Evolutionary conservation across 2,329 filamentous ascomycete genomes (phyloP).

Genomic region (Triangularia setosa): DNA sequence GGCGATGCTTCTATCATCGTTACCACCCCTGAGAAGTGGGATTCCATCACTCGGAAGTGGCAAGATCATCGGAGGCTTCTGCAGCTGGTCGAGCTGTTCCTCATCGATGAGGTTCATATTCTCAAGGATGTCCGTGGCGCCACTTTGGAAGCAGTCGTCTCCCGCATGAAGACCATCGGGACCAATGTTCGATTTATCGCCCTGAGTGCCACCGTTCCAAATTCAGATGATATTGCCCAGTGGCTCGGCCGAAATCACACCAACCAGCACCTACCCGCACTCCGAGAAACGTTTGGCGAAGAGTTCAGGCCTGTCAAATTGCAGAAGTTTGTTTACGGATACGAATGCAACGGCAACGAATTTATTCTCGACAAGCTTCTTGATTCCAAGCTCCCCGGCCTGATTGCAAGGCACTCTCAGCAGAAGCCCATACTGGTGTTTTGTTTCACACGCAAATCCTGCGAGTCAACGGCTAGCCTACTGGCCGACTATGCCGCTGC

Average conservation of each 20-base stretch:
- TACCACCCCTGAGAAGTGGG: slow-evolving; percentile 89
- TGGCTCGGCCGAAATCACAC: slow-evolving; percentile 70
- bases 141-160: slow-evolving; percentile 78
- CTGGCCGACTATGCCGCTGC: slow-evolving; percentile 63
- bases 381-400: slow-evolving; percentile 58
- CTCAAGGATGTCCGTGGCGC: slow-evolving; percentile 76
- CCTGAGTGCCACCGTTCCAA: slow-evolving; percentile 79
- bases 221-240: slow-evolving; percentile 71
- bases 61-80: slow-evolving; percentile 72
- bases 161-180: slow-evolving; percentile 78
- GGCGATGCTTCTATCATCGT: slow-evolving; percentile 77
- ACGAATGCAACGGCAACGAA: slow-evolving; percentile 61
- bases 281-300: slow-evolving; percentile 68
- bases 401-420: slow-evolving; percentile 64
- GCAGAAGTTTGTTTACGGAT: slow-evolving; percentile 73
- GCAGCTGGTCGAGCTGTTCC: slow-evolving; percentile 70
- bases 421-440: slow-evolving; percentile 80
- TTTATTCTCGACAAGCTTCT: slow-evolving; percentile 72
- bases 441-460: slow-evolving; percentile 71
- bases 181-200: slow-evolving; percentile 75
- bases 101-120: slow-evolving; percentile 87
- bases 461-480: slow-evolving; percentile 61
- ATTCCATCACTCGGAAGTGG: slow-evolving; percentile 85
- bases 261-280: slow-evolving; percentile 59
- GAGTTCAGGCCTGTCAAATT: slow-evolving; percentile 75